phyloP scores from a whole-genome alignment of 1,284 basidiomycete genomes.

The Vanrija humicola region DNA sequence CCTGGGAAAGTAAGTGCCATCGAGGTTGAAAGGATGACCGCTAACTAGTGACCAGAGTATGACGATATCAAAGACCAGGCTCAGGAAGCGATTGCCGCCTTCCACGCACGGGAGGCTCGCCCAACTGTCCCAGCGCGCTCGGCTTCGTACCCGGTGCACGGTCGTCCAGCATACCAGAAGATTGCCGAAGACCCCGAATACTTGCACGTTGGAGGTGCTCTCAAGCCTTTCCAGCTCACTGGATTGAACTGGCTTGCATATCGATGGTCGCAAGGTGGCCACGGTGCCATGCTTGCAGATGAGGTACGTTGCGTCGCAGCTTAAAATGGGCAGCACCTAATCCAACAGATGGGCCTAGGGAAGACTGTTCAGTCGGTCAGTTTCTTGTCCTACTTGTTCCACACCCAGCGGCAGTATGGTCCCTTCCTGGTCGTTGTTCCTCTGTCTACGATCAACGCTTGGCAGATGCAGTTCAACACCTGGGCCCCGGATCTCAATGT shows the following conservation, averaged over 20 bases:
- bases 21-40: not conserved
- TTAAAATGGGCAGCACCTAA: not conserved
- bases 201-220: slow-evolving; percentile 72
- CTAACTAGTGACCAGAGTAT: slow-evolving; percentile 33
- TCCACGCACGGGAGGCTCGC: slow-evolving; percentile 71
- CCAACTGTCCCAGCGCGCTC: slow-evolving; percentile 86
- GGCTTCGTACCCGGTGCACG: slow-evolving; percentile 61
- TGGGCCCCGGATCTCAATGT: slow-evolving; percentile 98
- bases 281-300: slow-evolving; percentile 89
- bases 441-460: slow-evolving; percentile 94
- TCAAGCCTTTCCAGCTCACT: slow-evolving; percentile 98
- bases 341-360: slow-evolving; percentile 82
- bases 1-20: slow-evolving; percentile 73
- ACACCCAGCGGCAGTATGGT: slow-evolving; percentile 88
- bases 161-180: slow-evolving; percentile 77
- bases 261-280: slow-evolving; percentile 89
- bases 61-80: slow-evolving; percentile 67
- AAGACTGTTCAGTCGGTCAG: slow-evolving; percentile 97
- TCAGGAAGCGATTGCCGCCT: slow-evolving; percentile 70
- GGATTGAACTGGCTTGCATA: slow-evolving; percentile 98
- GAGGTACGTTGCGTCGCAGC: slow-evolving; percentile 53
- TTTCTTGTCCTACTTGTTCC: slow-evolving; percentile 93
- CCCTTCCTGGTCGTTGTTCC: slow-evolving; percentile 98
- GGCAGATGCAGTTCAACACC: slow-evolving; percentile 90
- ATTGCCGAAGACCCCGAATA: slow-evolving; percentile 89